A percentile compares a stretch with the other conserved stretches of the same genome.
Conservation (phyloP, 2,329 filamentous ascomycete species). For the Aquanectria penicillioides region DNA sequence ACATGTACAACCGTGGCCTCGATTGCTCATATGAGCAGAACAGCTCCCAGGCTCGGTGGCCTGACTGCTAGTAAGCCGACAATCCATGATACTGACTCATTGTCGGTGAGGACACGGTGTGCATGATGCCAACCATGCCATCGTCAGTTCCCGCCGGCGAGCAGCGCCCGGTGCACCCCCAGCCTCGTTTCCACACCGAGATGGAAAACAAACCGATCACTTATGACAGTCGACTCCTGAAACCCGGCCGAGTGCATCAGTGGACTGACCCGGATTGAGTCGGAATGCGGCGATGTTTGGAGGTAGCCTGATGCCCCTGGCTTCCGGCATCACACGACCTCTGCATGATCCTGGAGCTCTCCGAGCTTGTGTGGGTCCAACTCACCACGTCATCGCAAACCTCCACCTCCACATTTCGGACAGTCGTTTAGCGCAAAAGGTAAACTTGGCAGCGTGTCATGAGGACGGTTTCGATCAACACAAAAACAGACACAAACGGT, state of each 20-base stretch:
- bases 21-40: background rate
- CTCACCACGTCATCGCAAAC: slow-evolving; percentile 35
- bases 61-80: background rate
- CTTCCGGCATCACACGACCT: slow-evolving; percentile 38
- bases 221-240: background rate
- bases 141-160: slow-evolving; percentile 19
- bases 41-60: background rate
- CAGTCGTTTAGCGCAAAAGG: slow-evolving; percentile 7
- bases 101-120: slow-evolving; percentile 23
- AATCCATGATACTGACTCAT: slow-evolving; percentile 16
- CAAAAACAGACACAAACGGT: background rate
- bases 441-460: slow-evolving; percentile 9
- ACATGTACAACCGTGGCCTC: background rate
- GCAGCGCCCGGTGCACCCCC: background rate
- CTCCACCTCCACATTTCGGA: slow-evolving; percentile 40
- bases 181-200: slow-evolving; percentile 10
- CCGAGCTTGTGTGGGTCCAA: slow-evolving; percentile 42
- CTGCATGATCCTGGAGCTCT: slow-evolving; percentile 38
- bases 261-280: slow-evolving; percentile 23
- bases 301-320: slow-evolving; percentile 26
- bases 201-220: background rate
- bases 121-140: slow-evolving; percentile 5
- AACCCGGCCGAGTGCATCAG: slow-evolving; percentile 4
- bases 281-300: slow-evolving; percentile 20
- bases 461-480: background rate